Conservation (phyloP, 352 stramenopile species). For the Aphanomyces cochlioides region DNA sequence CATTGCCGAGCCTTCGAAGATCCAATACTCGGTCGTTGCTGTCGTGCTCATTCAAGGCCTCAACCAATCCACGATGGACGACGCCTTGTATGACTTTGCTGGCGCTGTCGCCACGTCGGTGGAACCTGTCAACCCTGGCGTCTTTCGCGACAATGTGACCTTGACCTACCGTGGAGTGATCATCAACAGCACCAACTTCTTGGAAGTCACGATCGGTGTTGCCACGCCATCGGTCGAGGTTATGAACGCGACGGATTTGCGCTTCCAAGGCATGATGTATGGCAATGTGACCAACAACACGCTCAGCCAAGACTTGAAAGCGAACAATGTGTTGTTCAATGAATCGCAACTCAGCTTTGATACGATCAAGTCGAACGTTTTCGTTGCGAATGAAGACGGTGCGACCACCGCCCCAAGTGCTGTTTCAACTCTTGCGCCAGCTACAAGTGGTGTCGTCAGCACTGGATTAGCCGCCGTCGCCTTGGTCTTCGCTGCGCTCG, state of each 20-base stretch:
- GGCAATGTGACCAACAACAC: slow-evolving; percentile 10
- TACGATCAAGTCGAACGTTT: slow-evolving; percentile 10
- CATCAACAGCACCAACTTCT: slow-evolving; percentile 24
- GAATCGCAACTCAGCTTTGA: slow-evolving; percentile 14
- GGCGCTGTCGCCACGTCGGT: neutral
- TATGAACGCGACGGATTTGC: slow-evolving; percentile 15
- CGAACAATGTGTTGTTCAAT: slow-evolving; percentile 11
- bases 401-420: neutral
- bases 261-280: slow-evolving; percentile 17
- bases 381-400: slow-evolving; percentile 8
- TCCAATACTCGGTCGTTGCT: slow-evolving; percentile 13
- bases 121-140: neutral
- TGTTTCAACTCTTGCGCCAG: neutral
- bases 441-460: neutral
- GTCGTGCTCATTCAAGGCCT: slow-evolving; percentile 20
- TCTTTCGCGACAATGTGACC: slow-evolving; percentile 14
- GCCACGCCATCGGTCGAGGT: neutral
- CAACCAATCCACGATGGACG: slow-evolving; percentile 4
- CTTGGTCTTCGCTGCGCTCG: neutral
- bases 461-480: no score
- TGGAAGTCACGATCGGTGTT: slow-evolving; percentile 17
- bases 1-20: neutral
- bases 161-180: slow-evolving; percentile 7
- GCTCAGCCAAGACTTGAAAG: neutral
- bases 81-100: slow-evolving; percentile 20